Conservation (phyloP, 139 green algal species). For the Klebsormidium nitens region DNA sequence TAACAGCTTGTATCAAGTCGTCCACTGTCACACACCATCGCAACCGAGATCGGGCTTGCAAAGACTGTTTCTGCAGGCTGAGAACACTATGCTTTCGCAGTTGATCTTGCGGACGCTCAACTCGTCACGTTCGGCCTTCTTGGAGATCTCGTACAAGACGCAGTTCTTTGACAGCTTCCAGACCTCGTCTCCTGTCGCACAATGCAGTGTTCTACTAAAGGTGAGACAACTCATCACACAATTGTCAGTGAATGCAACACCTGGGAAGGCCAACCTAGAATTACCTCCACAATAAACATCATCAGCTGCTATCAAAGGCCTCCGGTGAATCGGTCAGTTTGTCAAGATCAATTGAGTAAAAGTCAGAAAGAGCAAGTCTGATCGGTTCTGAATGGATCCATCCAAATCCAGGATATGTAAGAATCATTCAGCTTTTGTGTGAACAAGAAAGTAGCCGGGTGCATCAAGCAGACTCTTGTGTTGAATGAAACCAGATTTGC, state of each 20-base stretch:
- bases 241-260: neutral
- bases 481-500: too few relatives aligned
- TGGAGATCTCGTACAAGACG: constrained; percentile 28
- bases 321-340: too few relatives aligned
- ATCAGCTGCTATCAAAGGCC: too few relatives aligned
- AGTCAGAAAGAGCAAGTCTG: too few relatives aligned
- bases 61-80: neutral
- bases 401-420: too few relatives aligned
- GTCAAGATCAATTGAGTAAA: too few relatives aligned
- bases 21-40: neutral
- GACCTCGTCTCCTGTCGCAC: neutral
- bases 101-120: constrained; percentile 30
- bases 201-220: constrained; percentile 27
- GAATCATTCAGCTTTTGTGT: too few relatives aligned
- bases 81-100: constrained; percentile 3
- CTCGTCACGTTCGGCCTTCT: constrained; percentile 28
- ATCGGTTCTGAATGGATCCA: too few relatives aligned
- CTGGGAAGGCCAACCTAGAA: too few relatives aligned
- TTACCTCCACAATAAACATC: too few relatives aligned
- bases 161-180: constrained; percentile 33
- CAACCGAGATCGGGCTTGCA: neutral
- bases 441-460: too few relatives aligned
- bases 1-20: neutral
- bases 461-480: too few relatives aligned
- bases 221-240: constrained; percentile 1